A percentile compares a stretch with the other conserved stretches of the same genome.
phyloP scores from a whole-genome alignment of 129 eudicot genomes.

The Daucus carota region DH1_v3.0 NC_030386.2:32329001-32329500 shows the following conservation, averaged over 20 bases:
- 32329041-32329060: background rate
- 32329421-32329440: no score
- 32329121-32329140: slow-evolving; percentile 72
- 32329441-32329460: no score
- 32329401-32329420: no score
- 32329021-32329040: background rate
- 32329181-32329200: slow-evolving; percentile 56
- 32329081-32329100: background rate
- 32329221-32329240: slow-evolving; percentile 73
- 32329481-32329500: no score
- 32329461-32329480: no score
- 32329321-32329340: slow-evolving; percentile 21
- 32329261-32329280: slow-evolving; percentile 34
- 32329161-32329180: slow-evolving; percentile 83
- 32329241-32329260: slow-evolving; percentile 64
- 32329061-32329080: slow-evolving; percentile 16
- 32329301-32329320: slow-evolving; percentile 72
- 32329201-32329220: slow-evolving; percentile 53
- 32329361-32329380: no score
- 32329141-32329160: slow-evolving; percentile 96
- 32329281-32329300: slow-evolving; percentile 70
- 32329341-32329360: no score
- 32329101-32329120: no score
- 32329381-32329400: no score
- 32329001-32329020: slow-evolving; percentile 12